These are phyloP conservation scores for Prunus dulcis DNA, from an alignment of 306 rosid genomes.

Conservation along the genomic window DNA sequence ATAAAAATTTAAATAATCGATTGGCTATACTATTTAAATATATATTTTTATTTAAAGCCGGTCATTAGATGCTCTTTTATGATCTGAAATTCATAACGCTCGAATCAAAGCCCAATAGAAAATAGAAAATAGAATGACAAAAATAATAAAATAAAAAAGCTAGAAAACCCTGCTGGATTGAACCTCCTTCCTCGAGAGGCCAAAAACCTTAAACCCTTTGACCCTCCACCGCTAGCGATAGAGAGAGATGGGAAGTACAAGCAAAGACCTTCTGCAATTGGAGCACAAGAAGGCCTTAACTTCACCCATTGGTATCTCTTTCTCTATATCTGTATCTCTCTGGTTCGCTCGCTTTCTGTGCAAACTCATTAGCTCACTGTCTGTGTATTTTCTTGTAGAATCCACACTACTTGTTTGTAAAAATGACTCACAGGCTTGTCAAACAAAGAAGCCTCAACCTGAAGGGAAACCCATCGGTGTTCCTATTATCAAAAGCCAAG, in stretches of 20 bases:
- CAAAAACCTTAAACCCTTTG: not conserved
- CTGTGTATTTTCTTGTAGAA: conserved; percentile 34
- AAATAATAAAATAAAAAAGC: too few species aligned
- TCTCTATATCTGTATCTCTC: not conserved
- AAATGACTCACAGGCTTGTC: conserved; percentile 8
- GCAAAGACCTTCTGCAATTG: conserved; percentile 70
- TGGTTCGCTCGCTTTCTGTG: not conserved
- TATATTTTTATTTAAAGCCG: not conserved
- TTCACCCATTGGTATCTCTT: conserved; percentile 47
- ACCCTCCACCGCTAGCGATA: not conserved
- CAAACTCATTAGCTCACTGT: not conserved
- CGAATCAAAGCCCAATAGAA: too few species aligned
- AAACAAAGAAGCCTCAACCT: conserved; percentile 28
- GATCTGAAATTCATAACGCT: not conserved
- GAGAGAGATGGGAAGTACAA: conserved; percentile 45
- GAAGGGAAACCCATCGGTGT: conserved; percentile 37
- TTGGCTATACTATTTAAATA: too few species aligned
- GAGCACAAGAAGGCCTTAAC: conserved; percentile 48
- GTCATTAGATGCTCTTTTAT: not conserved
- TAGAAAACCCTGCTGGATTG: too few species aligned
- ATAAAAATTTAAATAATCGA: too few species aligned
- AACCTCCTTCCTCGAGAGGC: not conserved
- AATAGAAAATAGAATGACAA: too few species aligned
- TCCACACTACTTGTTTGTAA: conserved; percentile 48
- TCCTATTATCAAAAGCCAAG: conserved; percentile 49